A percentile compares a stretch with the other conserved stretches of the same genome.
phyloP scores from a whole-genome alignment of 2,329 filamentous ascomycete species.

The Lecanicillium sp. region DNA sequence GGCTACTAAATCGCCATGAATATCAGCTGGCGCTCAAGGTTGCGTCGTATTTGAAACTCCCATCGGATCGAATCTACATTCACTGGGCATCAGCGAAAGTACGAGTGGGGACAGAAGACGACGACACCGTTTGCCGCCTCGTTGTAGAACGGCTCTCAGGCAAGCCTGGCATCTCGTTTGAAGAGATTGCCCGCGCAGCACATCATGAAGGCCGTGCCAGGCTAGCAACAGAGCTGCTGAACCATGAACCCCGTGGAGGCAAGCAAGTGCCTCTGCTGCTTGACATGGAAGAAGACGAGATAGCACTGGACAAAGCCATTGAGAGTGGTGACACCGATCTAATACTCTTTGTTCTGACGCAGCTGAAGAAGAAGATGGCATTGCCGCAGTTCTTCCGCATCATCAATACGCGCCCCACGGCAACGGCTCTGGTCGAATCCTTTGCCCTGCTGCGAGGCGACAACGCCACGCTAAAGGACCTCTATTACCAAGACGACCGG shows the following conservation, averaged over 20 bases:
- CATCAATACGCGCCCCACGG: conserved; percentile 77
- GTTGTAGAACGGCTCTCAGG: conserved; percentile 82
- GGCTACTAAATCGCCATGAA: conserved; percentile 81
- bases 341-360: conserved; percentile 79
- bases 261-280: conserved; percentile 90
- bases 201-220: conserved; percentile 87
- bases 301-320: conserved; percentile 92
- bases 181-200: conserved; percentile 84
- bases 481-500: conserved; percentile 96
- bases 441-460: conserved; percentile 63
- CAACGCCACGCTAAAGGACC: conserved; percentile 79
- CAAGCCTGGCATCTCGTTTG: conserved; percentile 90
- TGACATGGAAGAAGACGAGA: conserved; percentile 90
- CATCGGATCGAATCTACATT: conserved; percentile 85
- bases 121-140: conserved; percentile 77
- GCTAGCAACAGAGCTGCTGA: conserved; percentile 84
- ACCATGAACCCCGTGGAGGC: conserved; percentile 90
- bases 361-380: conserved; percentile 83
- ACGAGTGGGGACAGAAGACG: conserved; percentile 72
- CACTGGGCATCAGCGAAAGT: conserved; percentile 97
- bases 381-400: conserved; percentile 87
- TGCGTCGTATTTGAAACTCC: conserved; percentile 77
- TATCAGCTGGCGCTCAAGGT: conserved; percentile 86
- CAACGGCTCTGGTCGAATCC: conserved; percentile 83
- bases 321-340: conserved; percentile 93